Evolutionary conservation across 1,284 basidiomycete genomes (phyloP).

Genomic region (Ceraceosorus bombacis): DNA sequence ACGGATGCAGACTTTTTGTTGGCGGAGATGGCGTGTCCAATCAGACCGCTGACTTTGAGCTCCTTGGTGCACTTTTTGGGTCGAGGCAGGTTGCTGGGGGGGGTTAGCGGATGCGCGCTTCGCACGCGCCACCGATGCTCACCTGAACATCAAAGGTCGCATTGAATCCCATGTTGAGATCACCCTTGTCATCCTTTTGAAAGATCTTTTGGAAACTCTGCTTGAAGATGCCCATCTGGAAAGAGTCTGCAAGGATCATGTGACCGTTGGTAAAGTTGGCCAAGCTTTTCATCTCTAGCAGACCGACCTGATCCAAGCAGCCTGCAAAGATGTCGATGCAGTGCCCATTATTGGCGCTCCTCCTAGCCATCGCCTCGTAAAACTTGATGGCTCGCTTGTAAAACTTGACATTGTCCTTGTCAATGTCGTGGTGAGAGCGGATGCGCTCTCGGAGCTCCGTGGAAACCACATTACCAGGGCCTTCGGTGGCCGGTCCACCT

Average conservation of each 20-base stretch:
- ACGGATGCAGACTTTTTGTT: constrained; percentile 77
- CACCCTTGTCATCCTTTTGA: constrained; percentile 84
- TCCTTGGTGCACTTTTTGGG: constrained; percentile 82
- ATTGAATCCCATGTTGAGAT: constrained; percentile 96
- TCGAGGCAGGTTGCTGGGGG: not conserved
- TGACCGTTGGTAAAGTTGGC: constrained; percentile 93
- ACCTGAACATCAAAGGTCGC: constrained; percentile 97
- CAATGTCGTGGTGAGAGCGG: constrained; percentile 97
- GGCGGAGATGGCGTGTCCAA: constrained; percentile 75
- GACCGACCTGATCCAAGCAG: constrained; percentile 93
- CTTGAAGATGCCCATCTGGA: constrained; percentile 98
- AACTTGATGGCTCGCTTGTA: constrained; percentile 97
- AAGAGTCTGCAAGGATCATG: constrained; percentile 93
- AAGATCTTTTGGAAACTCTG: constrained; percentile 92
- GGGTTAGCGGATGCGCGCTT: not conserved
- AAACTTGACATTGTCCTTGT: constrained; percentile 92
- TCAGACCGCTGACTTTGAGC: constrained; percentile 93
- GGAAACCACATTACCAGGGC: constrained; percentile 91
- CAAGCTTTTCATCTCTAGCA: constrained; percentile 94
- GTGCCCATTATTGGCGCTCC: constrained; percentile 89
- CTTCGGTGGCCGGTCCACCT: constrained; percentile 93
- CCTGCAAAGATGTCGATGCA: constrained; percentile 92
- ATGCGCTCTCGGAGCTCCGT: constrained; percentile 96
- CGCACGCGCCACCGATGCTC: constrained; percentile 22
- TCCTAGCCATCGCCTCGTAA: constrained; percentile 89